Conservation (phyloP, 257 asterid genomes). For the Hygrophila difformis region DNA sequence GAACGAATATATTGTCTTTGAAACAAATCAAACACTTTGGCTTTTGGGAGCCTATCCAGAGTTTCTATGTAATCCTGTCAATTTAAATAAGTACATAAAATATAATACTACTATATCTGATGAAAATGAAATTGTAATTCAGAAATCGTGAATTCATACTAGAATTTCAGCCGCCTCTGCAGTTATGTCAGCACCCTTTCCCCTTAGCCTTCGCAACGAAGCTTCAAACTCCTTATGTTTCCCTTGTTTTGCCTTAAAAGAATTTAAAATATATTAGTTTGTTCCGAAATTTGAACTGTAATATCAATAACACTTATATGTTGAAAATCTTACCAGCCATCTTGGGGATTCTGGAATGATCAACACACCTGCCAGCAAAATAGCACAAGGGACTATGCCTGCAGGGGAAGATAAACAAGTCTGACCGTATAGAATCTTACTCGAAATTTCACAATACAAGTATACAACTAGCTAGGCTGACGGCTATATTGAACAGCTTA, state of each 20-base stretch:
- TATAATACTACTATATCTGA: not conserved
- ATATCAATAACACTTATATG: not conserved
- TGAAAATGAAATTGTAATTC: constrained; percentile 1
- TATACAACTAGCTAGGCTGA: not conserved
- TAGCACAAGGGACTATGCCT: constrained; percentile 72
- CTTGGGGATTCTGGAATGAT: constrained; percentile 90
- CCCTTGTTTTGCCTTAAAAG: constrained; percentile 64
- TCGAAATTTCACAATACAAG: not conserved
- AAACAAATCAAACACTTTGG: constrained; percentile 60
- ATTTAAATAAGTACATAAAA: not conserved
- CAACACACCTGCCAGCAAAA: constrained; percentile 57
- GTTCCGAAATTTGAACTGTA: not conserved
- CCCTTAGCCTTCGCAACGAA: constrained; percentile 60
- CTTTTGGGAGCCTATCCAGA: constrained; percentile 72
- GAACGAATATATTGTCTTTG: constrained; percentile 64
- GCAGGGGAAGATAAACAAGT: constrained; percentile 24
- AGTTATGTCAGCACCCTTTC: constrained; percentile 53
- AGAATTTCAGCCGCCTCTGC: constrained; percentile 81
- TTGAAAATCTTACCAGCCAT: constrained; percentile 61
- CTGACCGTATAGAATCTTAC: not conserved
- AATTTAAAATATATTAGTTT: not conserved
- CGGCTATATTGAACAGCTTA: too few relatives aligned
- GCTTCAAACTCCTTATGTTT: constrained; percentile 60
- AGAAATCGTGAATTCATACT: constrained; percentile 30
- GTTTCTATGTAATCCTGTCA: constrained; percentile 80